A percentile compares a stretch with the other conserved stretches of the same genome.
Evolutionary conservation across 106 monocot genomes (phyloP).

Genomic region (Narthecium ossifragum): DNA sequence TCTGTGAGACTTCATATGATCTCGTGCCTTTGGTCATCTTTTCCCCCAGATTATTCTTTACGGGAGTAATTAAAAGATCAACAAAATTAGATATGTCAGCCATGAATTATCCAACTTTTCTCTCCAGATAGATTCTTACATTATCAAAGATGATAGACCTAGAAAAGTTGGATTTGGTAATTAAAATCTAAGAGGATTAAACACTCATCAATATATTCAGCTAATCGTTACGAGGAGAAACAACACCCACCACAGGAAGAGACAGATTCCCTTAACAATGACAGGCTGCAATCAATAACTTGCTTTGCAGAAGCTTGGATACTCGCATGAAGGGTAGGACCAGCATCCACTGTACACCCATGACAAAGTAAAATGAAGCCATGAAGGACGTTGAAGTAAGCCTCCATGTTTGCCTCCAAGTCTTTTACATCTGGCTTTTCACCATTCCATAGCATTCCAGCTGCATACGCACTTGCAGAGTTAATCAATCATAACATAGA

Average conservation of each 20-base stretch:
- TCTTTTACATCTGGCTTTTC: conserved; percentile 48
- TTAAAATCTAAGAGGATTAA: too few species aligned
- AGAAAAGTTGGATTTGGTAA: too few species aligned
- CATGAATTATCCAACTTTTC: background rate
- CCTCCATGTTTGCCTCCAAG: conserved; percentile 60
- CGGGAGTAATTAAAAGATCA: background rate
- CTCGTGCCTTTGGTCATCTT: too few species aligned
- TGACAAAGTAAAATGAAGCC: conserved; percentile 83
- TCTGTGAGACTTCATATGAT: too few species aligned
- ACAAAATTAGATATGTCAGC: background rate
- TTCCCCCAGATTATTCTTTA: too few species aligned
- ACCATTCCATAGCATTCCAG: conserved; percentile 85
- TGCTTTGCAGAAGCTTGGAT: conserved; percentile 50
- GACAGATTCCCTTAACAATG: conserved; percentile 59
- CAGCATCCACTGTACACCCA: conserved; percentile 64
- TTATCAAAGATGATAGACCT: background rate
- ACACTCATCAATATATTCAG: background rate
- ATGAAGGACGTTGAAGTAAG: conserved; percentile 70
- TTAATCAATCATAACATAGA: too few species aligned
- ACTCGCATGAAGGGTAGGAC: conserved; percentile 55
- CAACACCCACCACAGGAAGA: conserved; percentile 56
- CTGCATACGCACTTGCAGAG: too few species aligned
- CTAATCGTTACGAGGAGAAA: background rate
- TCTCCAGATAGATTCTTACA: background rate
- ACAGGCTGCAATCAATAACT: conserved; percentile 61